A percentile compares a stretch with the other conserved stretches of the same genome.
Evolutionary conservation across 2,329 filamentous ascomycete genomes (phyloP).

Genomic region (Alternaria consortialis): DNA sequence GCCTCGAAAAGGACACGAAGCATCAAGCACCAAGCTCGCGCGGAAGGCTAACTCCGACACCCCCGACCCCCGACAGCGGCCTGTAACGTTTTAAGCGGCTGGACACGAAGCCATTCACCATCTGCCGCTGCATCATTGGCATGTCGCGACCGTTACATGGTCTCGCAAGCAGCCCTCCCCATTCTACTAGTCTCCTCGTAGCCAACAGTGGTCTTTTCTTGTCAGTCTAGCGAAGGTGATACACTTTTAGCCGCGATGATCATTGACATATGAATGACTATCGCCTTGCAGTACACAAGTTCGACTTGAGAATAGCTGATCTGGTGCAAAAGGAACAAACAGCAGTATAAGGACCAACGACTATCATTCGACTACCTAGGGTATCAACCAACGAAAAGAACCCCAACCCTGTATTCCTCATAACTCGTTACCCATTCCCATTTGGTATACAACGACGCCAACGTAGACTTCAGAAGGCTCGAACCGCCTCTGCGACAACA

Average conservation of each 20-base stretch:
- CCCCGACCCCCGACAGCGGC: constrained; percentile 10
- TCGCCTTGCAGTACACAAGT: neutral
- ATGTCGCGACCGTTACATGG: constrained; percentile 8
- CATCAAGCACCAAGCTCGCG: constrained; percentile 20
- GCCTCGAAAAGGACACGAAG: constrained; percentile 18
- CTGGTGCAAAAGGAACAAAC: no score
- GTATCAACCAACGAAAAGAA: no score
- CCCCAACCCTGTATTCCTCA: neutral
- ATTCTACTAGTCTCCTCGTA: neutral
- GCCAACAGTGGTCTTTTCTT: no score
- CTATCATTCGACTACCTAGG: no score
- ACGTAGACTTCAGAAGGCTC: neutral
- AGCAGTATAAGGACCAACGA: no score
- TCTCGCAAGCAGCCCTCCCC: neutral
- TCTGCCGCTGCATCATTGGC: constrained; percentile 8
- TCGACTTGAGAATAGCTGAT: neutral
- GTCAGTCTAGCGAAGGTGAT: no score
- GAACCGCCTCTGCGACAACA: neutral
- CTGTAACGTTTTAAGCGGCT: constrained; percentile 5
- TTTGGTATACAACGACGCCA: neutral
- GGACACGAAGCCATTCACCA: constrained; percentile 8
- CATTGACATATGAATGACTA: no score
- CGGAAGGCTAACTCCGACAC: constrained; percentile 22
- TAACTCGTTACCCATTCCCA: neutral
- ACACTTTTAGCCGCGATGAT: no score